Evolutionary conservation across 345 rosid species (phyloP).

Genomic region (Lepidium africanum): DNA sequence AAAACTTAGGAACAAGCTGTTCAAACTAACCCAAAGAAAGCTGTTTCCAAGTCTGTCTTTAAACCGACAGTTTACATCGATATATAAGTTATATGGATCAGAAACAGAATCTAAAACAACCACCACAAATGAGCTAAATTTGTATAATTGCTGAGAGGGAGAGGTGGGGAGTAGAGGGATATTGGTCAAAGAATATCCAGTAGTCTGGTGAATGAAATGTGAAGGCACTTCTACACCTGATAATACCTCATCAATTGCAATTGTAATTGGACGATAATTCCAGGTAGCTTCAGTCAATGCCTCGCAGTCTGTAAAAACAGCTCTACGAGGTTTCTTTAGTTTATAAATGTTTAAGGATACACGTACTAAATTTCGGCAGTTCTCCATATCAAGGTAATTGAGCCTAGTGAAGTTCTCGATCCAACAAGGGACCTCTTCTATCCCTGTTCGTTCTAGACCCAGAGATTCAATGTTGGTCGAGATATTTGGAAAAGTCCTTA

Average conservation of each 20-base stretch:
- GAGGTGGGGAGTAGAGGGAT: neutral
- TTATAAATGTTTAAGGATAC: neutral
- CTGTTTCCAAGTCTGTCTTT: too few species aligned
- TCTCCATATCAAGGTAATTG: rapidly evolving
- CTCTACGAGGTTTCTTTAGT: neutral
- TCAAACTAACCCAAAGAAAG: too few species aligned
- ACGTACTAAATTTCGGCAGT: neutral
- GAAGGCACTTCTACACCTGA: neutral
- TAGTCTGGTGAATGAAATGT: neutral
- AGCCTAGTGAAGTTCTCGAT: neutral
- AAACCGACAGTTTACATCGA: too few species aligned
- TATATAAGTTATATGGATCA: too few species aligned
- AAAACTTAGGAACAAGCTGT: too few species aligned
- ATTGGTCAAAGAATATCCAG: neutral
- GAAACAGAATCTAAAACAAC: neutral
- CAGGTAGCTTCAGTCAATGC: neutral
- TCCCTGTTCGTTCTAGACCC: neutral
- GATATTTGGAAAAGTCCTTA: constrained; percentile 12
- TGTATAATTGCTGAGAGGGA: neutral
- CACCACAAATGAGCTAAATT: neutral
- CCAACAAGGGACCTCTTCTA: neutral
- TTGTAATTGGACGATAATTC: neutral
- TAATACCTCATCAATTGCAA: neutral
- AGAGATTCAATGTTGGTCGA: neutral
- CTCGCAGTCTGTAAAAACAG: neutral